A percentile compares a stretch with the other conserved stretches of the same genome.
Conservation (phyloP, 148 eudicot genomes). For the Chenopodium formosanum region DNA sequence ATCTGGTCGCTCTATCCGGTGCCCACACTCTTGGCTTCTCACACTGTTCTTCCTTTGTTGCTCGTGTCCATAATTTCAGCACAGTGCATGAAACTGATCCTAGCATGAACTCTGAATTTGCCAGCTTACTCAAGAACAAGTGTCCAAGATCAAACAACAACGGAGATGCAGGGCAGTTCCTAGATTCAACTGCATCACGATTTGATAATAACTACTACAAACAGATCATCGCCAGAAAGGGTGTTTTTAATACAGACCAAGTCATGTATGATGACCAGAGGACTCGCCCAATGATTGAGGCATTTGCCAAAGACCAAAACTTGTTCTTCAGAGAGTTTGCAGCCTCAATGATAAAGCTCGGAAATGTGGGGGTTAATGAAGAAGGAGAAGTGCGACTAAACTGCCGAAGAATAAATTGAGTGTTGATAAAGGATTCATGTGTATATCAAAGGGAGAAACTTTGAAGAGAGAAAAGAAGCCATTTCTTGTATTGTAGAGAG, state of each 20-base stretch:
- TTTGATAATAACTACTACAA: constrained; percentile 58
- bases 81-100: constrained; percentile 43
- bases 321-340: constrained; percentile 61
- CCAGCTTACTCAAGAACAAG: constrained; percentile 37
- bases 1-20: constrained; percentile 61
- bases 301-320: constrained; percentile 48
- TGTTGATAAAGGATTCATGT: neutral
- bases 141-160: constrained; percentile 46
- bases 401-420: constrained; percentile 46
- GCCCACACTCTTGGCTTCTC: constrained; percentile 68
- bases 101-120: constrained; percentile 40
- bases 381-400: constrained; percentile 48
- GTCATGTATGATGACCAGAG: constrained; percentile 39
- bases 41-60: constrained; percentile 56
- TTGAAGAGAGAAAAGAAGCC: neutral
- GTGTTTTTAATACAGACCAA: constrained; percentile 57
- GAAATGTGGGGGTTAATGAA: constrained; percentile 48
- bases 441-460: neutral
- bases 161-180: constrained; percentile 47
- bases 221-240: constrained; percentile 39
- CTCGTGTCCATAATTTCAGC: constrained; percentile 57
- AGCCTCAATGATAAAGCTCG: constrained; percentile 54
- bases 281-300: constrained; percentile 50
- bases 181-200: constrained; percentile 54
- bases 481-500: constrained; percentile 9